phyloP scores from a whole-genome alignment of 106 monocot genomes.

The Dendrobium nobile region DNA sequence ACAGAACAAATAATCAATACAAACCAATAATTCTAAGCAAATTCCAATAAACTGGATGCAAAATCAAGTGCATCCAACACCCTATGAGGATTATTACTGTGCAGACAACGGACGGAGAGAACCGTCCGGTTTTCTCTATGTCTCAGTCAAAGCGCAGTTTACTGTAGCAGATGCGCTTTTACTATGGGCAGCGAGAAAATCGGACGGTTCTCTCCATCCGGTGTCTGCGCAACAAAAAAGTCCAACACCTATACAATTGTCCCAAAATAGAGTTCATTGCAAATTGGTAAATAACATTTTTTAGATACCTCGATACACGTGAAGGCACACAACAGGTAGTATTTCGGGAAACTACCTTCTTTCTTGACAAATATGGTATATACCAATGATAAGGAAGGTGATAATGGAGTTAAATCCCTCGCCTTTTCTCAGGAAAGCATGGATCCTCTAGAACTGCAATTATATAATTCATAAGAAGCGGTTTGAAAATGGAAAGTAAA shows the following conservation, averaged over 20 bases:
- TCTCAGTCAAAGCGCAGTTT: too few relatives aligned
- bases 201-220: too few relatives aligned
- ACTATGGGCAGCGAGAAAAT: too few relatives aligned
- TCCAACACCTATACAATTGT: neutral
- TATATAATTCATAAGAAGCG: neutral
- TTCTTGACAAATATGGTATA: neutral
- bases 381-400: neutral
- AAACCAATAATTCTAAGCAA: neutral
- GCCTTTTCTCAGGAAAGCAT: constrained; percentile 30
- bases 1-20: neutral
- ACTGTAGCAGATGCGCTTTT: too few relatives aligned
- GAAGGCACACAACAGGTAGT: neutral
- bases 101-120: too few relatives aligned
- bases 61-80: neutral
- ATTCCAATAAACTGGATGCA: neutral
- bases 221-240: too few relatives aligned
- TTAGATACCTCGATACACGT: neutral
- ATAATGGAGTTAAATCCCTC: neutral
- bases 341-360: neutral
- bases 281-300: neutral
- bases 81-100: too few relatives aligned
- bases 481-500: neutral
- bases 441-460: constrained; percentile 57
- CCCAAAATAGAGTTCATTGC: neutral
- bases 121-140: too few relatives aligned